Base-by-base conservation (phyloP, 2,329 filamentous ascomycete genomes). In the Orbilia ellipsospora region DNA sequence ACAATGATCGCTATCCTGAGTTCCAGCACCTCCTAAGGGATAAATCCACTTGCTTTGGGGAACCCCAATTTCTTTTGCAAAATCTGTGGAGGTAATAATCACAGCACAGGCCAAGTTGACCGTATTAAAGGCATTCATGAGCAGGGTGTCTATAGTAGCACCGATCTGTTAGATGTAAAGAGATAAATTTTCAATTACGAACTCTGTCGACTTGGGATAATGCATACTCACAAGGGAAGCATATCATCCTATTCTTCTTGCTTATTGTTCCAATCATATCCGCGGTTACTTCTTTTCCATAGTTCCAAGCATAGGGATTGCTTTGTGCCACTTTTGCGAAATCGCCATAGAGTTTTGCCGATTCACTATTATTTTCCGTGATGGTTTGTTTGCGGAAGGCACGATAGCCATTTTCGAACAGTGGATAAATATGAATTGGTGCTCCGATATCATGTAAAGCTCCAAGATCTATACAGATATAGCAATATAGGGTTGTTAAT, bases 91-190 rank as follows among this genome's bases (percentile, higher is more conserved):
- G 0, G 89, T 91, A 2, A 91, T 72, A 15, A 91, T 83, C 68
- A 86, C 85, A 6, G 89, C 88, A 0, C 84, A 87, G 1, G 89
- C 86, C 13, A 91, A 82, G 73, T 91, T 91, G 42, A 91, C 86
- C 1, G 85, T 89, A 77, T 91, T 91, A 82, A 90, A 91, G 0
- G 89, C 89, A 78, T 91, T 91, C 89, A 91, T 90, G 8, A 90
- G 81, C 0, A 91, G 82, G 0, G 89, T 88, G 81, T 91, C 88
- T 90, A 56, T n/a, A 1, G 0, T 20, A 23, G 20, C 31, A n/a
- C 44, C 7, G 13, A 12, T 7, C 5, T 13, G 44, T 18, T 23
- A 23, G 23, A 23, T 23, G 4, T 23, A 23, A 23, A 23, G 23
- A 2, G 23, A 23, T 23, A 23, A 23, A 23, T 2, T 23, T 23